Evolutionary conservation across 352 stramenopile genomes (phyloP), one percentile per base, ranked within the genome.

Genomic region (Phytophthora quininea): DNA sequence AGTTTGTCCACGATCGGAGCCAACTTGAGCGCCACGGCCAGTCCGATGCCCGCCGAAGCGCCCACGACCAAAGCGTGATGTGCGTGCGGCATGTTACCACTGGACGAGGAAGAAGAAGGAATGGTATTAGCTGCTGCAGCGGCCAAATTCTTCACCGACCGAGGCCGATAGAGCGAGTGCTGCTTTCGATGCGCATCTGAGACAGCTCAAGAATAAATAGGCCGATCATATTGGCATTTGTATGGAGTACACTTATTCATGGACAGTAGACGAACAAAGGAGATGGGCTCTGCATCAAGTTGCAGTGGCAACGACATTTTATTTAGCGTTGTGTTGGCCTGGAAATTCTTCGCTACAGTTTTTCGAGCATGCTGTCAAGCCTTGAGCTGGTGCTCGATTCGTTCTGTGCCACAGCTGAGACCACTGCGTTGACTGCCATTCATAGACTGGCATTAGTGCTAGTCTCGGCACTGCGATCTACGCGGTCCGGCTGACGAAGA

Each of bases 1-100:
- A 75, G 58, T 31, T 75, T 75, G 49, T 60, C 54, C 53, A 76
- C 68, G 40, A 73, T 58, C 0, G 68, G 10, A 54, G 68, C 68
- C 53, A 76, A 4, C 24, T 72, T 67, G 29, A 43, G 57, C 43
- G 63, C 68, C 53, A 76, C 49, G 6, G 63, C 63, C 33, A 64
- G 58, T 0, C 69, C 69, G 54, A 76, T 76, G 33, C 69, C 69
- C 3, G 63, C 48, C 32, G 69, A 76, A 32, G 69, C 69, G 38
- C 69, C 69, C 30, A 73, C 68, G 42, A 76, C 54, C 47, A 76
- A 27, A 27, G 68, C 68, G 68, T 76, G 68, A 48, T 73, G 71
- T 52, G 40, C 37, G 9, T 53, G 47, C 47, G 47, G 47, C 61
- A 71, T 74, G 27, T 9, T 14, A 24, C 19, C 19, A 24, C 19